A percentile compares a stretch with the other conserved stretches of the same genome.
Conservation (phyloP, 106 monocot genomes). For the Dendrobium huoshanense region DNA sequence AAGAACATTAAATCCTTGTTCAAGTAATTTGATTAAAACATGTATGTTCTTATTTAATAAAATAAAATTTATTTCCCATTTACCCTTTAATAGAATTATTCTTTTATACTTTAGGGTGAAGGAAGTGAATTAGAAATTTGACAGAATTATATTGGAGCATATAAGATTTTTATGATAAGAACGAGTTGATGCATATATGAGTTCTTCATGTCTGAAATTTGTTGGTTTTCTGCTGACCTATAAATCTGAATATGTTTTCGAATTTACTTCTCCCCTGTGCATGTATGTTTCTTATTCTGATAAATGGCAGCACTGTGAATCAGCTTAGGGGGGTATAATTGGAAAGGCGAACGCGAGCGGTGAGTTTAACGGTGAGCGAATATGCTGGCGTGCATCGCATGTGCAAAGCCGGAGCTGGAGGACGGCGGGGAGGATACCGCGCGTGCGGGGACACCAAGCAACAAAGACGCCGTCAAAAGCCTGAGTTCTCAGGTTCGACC, state of each 20-base stretch:
- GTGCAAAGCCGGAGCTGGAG: slow-evolving; percentile 9
- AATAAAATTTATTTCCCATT: too few species aligned
- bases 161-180: neutral
- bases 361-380: neutral
- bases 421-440: slow-evolving; percentile 2
- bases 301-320: too few species aligned
- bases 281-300: neutral
- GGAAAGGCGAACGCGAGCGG: slow-evolving; percentile 1
- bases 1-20: too few species aligned
- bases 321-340: neutral
- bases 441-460: slow-evolving; percentile 9
- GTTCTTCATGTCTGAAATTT: neutral
- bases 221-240: neutral
- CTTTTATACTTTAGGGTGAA: too few species aligned
- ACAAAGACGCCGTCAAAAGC: slow-evolving; percentile 15
- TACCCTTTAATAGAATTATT: too few species aligned
- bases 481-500: slow-evolving; percentile 9
- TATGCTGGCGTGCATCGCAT: slow-evolving; percentile 10
- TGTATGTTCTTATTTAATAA: too few species aligned
- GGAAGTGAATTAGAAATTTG: too few species aligned
- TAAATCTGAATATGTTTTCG: too few species aligned
- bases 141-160: too few species aligned
- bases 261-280: too few species aligned
- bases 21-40: too few species aligned
- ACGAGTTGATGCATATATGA: neutral